A percentile compares a stretch with the other conserved stretches of the same genome.
These are phyloP conservation scores for Phytophthora cryptogea DNA, from an alignment of 352 stramenopile genomes.

Conservation along the genomic window DNA sequence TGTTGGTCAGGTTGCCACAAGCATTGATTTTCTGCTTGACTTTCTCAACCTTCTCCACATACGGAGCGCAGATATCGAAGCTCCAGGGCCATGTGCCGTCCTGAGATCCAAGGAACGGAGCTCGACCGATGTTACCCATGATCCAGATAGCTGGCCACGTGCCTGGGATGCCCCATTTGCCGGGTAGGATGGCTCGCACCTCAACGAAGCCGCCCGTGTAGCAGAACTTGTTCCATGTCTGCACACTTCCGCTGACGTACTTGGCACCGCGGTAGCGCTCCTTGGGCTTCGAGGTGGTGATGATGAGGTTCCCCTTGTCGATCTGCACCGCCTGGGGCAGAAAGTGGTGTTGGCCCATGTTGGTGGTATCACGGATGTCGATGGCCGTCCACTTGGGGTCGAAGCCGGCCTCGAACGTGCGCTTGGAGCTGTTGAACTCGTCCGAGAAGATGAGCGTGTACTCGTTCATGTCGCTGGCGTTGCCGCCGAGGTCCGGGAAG, in stretches of 20 bases:
- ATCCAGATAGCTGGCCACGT: constrained; percentile 98
- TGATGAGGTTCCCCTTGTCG: constrained; percentile 93
- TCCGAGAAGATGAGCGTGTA: constrained; percentile 95
- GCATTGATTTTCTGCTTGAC: constrained; percentile 94
- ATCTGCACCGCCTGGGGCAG: constrained; percentile 92
- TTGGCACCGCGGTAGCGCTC: constrained; percentile 72
- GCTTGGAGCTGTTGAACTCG: constrained; percentile 95
- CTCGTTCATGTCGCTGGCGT: constrained; percentile 33
- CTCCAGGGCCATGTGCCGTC: constrained; percentile 97
- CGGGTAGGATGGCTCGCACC: constrained; percentile 93
- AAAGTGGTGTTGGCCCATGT: constrained; percentile 97
- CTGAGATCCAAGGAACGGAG: constrained; percentile 93
- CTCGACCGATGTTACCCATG: constrained; percentile 96
- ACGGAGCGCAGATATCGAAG: constrained; percentile 91
- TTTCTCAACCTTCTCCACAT: constrained; percentile 88
- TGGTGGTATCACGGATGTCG: constrained; percentile 94
- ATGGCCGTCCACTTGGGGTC: constrained; percentile 96
- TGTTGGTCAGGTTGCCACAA: constrained; percentile 94
- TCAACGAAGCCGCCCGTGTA: constrained; percentile 97
- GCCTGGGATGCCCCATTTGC: constrained; percentile 93
- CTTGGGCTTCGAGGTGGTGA: constrained; percentile 88
- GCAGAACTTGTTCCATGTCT: constrained; percentile 99
- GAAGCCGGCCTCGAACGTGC: constrained; percentile 93
- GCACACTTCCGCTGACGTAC: constrained; percentile 94
- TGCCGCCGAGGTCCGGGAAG: constrained; percentile 35